Conservation (phyloP, 164 flowering plant species). For the Piper longum region DNA sequence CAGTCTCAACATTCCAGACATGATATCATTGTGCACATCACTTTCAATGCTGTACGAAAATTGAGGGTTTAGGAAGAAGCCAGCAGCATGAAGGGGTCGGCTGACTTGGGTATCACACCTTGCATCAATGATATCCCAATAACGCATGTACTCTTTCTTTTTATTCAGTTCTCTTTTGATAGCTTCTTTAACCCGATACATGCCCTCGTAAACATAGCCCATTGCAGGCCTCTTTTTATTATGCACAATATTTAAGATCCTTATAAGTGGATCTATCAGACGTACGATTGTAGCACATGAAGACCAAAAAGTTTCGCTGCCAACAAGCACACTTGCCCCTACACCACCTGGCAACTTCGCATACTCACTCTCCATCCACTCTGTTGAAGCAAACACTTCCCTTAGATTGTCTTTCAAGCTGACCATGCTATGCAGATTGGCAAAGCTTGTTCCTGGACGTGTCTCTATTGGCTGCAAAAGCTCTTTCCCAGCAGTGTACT, state of each 20-base stretch:
- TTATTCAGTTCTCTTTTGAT: constrained; percentile 52
- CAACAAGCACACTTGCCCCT: constrained; percentile 36
- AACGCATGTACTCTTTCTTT: constrained; percentile 40
- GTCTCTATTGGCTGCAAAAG: constrained; percentile 39
- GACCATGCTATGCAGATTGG: constrained; percentile 46
- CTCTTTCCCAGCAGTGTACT: constrained; percentile 45
- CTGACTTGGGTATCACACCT: constrained; percentile 51
- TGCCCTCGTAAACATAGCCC: constrained; percentile 70
- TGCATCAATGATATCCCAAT: constrained; percentile 72
- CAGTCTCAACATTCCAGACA: constrained; percentile 67
- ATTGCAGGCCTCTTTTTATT: constrained; percentile 58
- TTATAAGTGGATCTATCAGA: constrained; percentile 50
- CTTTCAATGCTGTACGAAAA: constrained; percentile 62
- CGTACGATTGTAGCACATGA: constrained; percentile 27
- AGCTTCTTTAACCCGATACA: constrained; percentile 62
- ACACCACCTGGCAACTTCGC: constrained; percentile 51
- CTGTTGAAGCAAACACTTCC: constrained; percentile 70
- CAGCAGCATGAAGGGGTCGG: constrained; percentile 72
- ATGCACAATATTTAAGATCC: constrained; percentile 37
- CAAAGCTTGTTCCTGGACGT: constrained; percentile 44
- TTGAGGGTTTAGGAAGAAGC: constrained; percentile 75
- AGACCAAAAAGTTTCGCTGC: constrained; percentile 59
- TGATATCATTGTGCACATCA: constrained; percentile 43
- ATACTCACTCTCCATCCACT: constrained; percentile 60
- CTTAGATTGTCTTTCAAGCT: constrained; percentile 45